Base-by-base conservation (phyloP, 306 rosid species). In the Cercis canadensis region DNA sequence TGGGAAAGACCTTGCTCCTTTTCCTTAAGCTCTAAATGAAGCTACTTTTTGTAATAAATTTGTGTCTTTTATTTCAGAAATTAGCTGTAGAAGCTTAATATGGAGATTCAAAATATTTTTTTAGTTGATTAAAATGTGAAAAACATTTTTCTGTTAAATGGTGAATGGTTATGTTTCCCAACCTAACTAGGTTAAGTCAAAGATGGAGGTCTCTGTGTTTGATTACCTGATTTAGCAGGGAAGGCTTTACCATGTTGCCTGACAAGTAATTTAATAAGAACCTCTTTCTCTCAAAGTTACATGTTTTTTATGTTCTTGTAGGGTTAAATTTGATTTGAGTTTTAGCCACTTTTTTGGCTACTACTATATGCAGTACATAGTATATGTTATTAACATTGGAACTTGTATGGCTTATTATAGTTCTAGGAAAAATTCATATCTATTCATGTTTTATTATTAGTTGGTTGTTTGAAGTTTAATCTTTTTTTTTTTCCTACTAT, bases 401-500 rank as follows among this genome's bases (percentile, higher is more conserved):
- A 78, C 54, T 19, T 66, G 29, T 43, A 52, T 3, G 33, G 11
- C 69, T 64, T 9, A 24, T 66, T 50, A 49, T 55, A 52, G 69
- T 58, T 32, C 46, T 58, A 52, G 50, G n/a, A n/a, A n/a, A n/a
- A n/a, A n/a, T 70, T 54, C 60, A 18, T 57, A 64, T 31, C 53
- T 65, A 74, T 70, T 57, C 58, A 49, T 17, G 53, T 57, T 69
- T 32, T 21, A 61, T 37, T 51, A 16, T 46, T 53, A 24, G 29
- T 24, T 24, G 18, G 67, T 79, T 61, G 12, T 61, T 53, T 29
- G 59, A 61, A 55, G 51, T 43, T 33, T 46, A 13, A 41, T 59
- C 46, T 16, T 47, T 78, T 77, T 62, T 16, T 70, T 62, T 39
- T 77, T 78, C 40, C 68, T 43, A 45, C 49, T 37, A 37, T 45